Base-by-base conservation (phyloP, 2,329 filamentous ascomycete species). In the Xylaria polymorpha region DNA sequence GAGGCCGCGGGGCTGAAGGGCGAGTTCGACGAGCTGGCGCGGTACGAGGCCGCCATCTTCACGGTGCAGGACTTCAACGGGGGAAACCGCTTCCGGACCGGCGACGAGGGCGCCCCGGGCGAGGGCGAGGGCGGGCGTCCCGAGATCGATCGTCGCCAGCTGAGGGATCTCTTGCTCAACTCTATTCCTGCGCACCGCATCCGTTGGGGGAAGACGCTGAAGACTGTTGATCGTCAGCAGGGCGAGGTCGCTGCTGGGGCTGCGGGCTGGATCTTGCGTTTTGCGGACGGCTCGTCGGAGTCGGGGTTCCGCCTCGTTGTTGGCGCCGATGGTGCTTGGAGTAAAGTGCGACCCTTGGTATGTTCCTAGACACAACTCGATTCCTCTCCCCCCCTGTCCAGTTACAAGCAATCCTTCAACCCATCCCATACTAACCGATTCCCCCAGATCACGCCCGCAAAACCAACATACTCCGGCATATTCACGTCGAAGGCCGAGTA, bases 261-360 rank as follows among this genome's bases (percentile, higher is more conserved):
- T 1, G 32, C 32, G 9, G 59, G 58, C 1, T 70, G 53, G 57
- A 43, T 67, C 3, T 18, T 72, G 15, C 15, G 39, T 7, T 72
- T 73, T 39, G 55, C 48, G 25, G 67, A 73, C 25, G 72, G 72
- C 1, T 35, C 22, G 0, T 8, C 20, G 1, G 68, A 71, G 55
- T 35, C 14, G 9, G 74, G 73, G 6, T 74, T 73, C 60, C 78
- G 81, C 37, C 73, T 82, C 12, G 73, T 80, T 9, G 76, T 82
- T 43, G 81, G 81, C 9, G 79, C 79, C 1, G 79, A 80, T 70
- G 81, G 81, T 4, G 80, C 80, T 1, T 82, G 78, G 77, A 77
- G 74, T 44, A 79, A 77, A 70, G 76, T 81, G 22, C 76, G 80
- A 29, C 57, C 66, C 2, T 37, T 72, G 69, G 71, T 72, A n/a